Conservation (phyloP, 257 asterid genomes). For the Echium plantagineum region DNA sequence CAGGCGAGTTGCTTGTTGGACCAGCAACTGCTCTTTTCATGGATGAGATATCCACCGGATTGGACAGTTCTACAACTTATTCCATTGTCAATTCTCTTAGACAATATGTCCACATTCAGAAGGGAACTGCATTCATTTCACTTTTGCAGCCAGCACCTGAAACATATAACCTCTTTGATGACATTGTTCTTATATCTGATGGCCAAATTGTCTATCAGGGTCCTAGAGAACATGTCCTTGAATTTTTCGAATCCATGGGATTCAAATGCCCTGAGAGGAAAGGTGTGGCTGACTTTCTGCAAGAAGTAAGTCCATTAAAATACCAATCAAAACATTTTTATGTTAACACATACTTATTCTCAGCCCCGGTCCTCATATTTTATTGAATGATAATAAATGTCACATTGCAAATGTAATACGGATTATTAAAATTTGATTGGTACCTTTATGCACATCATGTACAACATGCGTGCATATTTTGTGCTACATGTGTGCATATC, state of each 20-base stretch:
- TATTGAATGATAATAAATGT: too few relatives aligned
- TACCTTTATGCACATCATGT: too few relatives aligned
- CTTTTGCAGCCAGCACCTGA: conserved; percentile 95
- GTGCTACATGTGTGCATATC: too few relatives aligned
- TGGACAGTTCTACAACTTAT: conserved; percentile 83
- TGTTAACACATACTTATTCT: background rate
- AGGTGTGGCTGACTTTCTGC: conserved; percentile 87
- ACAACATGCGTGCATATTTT: too few relatives aligned
- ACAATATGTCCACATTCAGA: conserved; percentile 65
- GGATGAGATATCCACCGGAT: conserved; percentile 96
- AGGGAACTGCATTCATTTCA: conserved; percentile 76
- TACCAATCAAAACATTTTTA: background rate
- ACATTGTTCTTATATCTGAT: conserved; percentile 68
- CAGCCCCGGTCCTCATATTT: too few relatives aligned
- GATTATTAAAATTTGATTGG: too few relatives aligned
- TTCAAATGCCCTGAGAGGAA: conserved; percentile 83
- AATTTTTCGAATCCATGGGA: conserved; percentile 65
- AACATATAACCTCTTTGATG: conserved; percentile 67
- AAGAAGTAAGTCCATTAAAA: conserved; percentile 45
- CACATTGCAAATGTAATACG: too few relatives aligned
- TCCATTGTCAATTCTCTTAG: conserved; percentile 68
- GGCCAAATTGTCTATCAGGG: conserved; percentile 82
- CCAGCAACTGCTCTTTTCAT: conserved; percentile 78
- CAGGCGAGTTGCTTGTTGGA: conserved; percentile 93
- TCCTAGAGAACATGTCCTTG: conserved; percentile 61